These are phyloP conservation scores for Kwoniella shivajii DNA, from an alignment of 1,284 basidiomycete genomes.

Conservation along the genomic window DNA sequence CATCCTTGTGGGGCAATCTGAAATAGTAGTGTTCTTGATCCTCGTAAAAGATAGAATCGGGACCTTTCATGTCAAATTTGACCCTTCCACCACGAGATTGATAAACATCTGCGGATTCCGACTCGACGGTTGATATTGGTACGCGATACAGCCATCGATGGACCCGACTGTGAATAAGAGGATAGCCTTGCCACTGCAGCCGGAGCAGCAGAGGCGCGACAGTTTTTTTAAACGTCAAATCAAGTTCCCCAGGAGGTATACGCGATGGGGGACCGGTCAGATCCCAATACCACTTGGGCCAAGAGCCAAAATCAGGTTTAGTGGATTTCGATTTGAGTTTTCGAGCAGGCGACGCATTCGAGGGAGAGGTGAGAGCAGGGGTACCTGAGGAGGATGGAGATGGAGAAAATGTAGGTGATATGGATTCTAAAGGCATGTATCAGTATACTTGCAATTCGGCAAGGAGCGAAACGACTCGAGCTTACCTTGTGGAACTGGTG, in stretches of 20 bases:
- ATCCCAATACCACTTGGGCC: conserved; percentile 98
- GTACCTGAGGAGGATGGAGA: not conserved
- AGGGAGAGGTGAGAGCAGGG: too few species aligned
- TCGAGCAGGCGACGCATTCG: not conserved
- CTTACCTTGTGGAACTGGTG: conserved; percentile 16
- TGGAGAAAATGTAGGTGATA: not conserved
- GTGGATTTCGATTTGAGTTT: conserved; percentile 4
- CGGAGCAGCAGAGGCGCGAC: conserved; percentile 83
- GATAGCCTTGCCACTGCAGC: conserved; percentile 84
- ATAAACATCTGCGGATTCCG: conserved; percentile 11
- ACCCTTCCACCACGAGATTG: conserved; percentile 19
- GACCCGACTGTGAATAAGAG: conserved; percentile 81
- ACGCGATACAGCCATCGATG: conserved; percentile 93
- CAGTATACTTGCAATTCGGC: not conserved
- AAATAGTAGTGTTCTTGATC: conserved; percentile 62
- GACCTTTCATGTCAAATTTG: conserved; percentile 18
- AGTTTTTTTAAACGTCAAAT: conserved; percentile 82
- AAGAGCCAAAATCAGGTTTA: conserved; percentile 43
- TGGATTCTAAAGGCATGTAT: too few species aligned
- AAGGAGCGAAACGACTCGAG: not conserved
- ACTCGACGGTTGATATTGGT: conserved; percentile 47
- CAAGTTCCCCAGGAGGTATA: conserved; percentile 60
- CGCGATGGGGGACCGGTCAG: conserved; percentile 57
- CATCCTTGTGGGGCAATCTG: conserved; percentile 95
- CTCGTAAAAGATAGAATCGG: conserved; percentile 25